Percentiles rank a stretch among this genome's conserved stretches.
Conservation (phyloP, 495 filamentous ascomycete genomes). For the Penicillium cataractarum region DNA sequence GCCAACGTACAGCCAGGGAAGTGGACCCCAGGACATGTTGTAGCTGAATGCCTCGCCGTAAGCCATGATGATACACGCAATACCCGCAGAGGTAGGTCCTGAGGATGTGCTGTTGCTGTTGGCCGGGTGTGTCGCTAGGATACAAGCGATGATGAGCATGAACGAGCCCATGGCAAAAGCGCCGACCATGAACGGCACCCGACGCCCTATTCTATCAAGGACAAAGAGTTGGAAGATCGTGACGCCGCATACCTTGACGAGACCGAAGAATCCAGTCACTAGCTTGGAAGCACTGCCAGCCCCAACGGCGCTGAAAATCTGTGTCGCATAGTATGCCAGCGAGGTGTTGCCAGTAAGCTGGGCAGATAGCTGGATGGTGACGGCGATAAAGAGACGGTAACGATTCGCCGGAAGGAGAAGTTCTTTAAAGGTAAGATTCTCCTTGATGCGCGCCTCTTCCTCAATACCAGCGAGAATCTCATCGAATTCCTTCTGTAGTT, state of each 20-base stretch:
- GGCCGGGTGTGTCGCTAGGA: slow-evolving; percentile 48
- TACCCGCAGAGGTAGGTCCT: slow-evolving; percentile 40
- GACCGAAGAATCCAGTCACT: slow-evolving; percentile 52
- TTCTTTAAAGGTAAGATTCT: slow-evolving; percentile 46
- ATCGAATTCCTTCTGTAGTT: slow-evolving; percentile 37
- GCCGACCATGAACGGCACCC: slow-evolving; percentile 56
- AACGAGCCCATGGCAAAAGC: slow-evolving; percentile 54
- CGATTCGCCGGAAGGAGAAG: slow-evolving; percentile 47
- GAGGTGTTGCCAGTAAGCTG: slow-evolving; percentile 54
- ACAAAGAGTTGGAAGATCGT: slow-evolving; percentile 49
- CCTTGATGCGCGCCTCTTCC: slow-evolving; percentile 47
- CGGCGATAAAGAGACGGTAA: slow-evolving; percentile 45
- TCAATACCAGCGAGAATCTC: slow-evolving; percentile 43
- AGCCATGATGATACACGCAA: slow-evolving; percentile 54
- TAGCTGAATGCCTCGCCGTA: slow-evolving; percentile 53
- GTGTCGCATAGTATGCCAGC: slow-evolving; percentile 51
- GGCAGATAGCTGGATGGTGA: slow-evolving; percentile 48
- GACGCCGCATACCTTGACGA: slow-evolving; percentile 51
- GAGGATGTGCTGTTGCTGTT: slow-evolving; percentile 28
- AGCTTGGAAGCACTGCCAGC: slow-evolving; percentile 46
- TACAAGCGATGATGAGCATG: slow-evolving; percentile 55
- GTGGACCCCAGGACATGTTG: slow-evolving; percentile 43
- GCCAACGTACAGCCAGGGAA: slow-evolving; percentile 47
- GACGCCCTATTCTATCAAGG: slow-evolving; percentile 56
- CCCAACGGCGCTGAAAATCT: slow-evolving; percentile 51